A percentile compares a stretch with the other conserved stretches of the same genome.
Evolutionary conservation across 257 asterid genomes (phyloP).

Genomic region (Plantago major): DNA sequence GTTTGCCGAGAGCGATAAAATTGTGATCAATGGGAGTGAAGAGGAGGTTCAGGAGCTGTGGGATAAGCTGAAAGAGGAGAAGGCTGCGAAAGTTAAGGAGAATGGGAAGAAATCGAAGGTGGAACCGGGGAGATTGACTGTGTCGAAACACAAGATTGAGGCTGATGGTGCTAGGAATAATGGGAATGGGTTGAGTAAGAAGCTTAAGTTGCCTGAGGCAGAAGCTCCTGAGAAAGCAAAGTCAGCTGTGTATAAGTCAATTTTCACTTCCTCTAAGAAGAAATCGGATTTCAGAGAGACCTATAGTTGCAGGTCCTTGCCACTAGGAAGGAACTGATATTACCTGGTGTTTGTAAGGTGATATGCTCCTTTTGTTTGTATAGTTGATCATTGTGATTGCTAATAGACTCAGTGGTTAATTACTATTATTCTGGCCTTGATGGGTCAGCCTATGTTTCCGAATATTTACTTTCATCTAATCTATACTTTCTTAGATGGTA

Average conservation of each 20-base stretch:
- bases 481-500: no score
- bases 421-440: background rate
- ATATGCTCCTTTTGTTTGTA: slow-evolving; percentile 24
- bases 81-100: slow-evolving; percentile 37
- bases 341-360: slow-evolving; percentile 20
- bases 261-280: slow-evolving; percentile 84
- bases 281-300: slow-evolving; percentile 75
- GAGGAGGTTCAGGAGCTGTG: slow-evolving; percentile 71
- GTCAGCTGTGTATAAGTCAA: slow-evolving; percentile 64
- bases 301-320: slow-evolving; percentile 74
- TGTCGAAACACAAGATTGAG: slow-evolving; percentile 59
- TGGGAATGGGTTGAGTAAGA: slow-evolving; percentile 42
- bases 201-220: slow-evolving; percentile 51
- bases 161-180: slow-evolving; percentile 32
- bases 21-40: slow-evolving; percentile 78
- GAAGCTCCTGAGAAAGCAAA: slow-evolving; percentile 66
- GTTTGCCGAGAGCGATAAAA: slow-evolving; percentile 59
- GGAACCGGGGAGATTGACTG: slow-evolving; percentile 41
- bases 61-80: slow-evolving; percentile 69
- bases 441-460: background rate
- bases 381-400: background rate
- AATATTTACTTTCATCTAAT: no score
- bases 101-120: slow-evolving; percentile 54
- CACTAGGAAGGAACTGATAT: slow-evolving; percentile 81
- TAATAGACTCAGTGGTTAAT: background rate